A percentile compares a stretch with the other conserved stretches of the same genome.
phyloP scores from a whole-genome alignment of 1,284 basidiomycete genomes.

The Ceratobasidium papillatum region DNA sequence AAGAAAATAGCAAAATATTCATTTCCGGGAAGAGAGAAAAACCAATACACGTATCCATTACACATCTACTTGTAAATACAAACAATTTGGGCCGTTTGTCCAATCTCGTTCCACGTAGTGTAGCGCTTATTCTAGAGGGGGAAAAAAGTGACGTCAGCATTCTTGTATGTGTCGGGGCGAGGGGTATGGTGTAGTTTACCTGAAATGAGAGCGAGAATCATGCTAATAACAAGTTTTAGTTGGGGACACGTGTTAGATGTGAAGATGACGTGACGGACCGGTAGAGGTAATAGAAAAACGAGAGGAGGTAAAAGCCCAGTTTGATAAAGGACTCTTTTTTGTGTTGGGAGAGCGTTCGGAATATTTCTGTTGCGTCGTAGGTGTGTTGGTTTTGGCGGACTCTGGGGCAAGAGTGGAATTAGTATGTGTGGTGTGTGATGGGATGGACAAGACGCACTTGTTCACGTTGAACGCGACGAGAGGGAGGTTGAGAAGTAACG shows the following conservation, averaged over 20 bases:
- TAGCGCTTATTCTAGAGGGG: slow-evolving; percentile 36
- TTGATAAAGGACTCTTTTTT: slow-evolving; percentile 99
- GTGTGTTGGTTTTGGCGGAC: slow-evolving; percentile 95
- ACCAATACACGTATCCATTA: slow-evolving; percentile 36
- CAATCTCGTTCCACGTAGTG: slow-evolving; percentile 11
- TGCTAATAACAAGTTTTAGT: slow-evolving; percentile 58
- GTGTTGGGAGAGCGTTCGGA: slow-evolving; percentile 91
- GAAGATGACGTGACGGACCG: slow-evolving; percentile 63
- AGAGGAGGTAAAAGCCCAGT: slow-evolving; percentile 92
- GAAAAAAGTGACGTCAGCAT: slow-evolving; percentile 37
- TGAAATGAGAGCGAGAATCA: slow-evolving; percentile 88
- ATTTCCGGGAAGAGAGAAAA: slow-evolving; percentile 13
- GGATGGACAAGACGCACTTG: slow-evolving; percentile 69
- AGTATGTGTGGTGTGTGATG: background rate
- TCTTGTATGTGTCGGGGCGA: background rate
- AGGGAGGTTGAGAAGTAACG: slow-evolving; percentile 91
- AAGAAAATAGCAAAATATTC: background rate
- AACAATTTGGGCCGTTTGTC: background rate
- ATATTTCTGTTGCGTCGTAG: slow-evolving; percentile 99
- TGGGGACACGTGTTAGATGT: slow-evolving; percentile 5
- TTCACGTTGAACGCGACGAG: slow-evolving; percentile 92
- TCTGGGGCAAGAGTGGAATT: slow-evolving; percentile 57
- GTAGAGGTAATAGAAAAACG: slow-evolving; percentile 97
- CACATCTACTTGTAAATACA: slow-evolving; percentile 26
- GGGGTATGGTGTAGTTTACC: slow-evolving; percentile 53